A percentile compares a stretch with the other conserved stretches of the same genome.
Evolutionary conservation across 148 eudicot species (phyloP).

Genomic region (Chenopodium album): DNA sequence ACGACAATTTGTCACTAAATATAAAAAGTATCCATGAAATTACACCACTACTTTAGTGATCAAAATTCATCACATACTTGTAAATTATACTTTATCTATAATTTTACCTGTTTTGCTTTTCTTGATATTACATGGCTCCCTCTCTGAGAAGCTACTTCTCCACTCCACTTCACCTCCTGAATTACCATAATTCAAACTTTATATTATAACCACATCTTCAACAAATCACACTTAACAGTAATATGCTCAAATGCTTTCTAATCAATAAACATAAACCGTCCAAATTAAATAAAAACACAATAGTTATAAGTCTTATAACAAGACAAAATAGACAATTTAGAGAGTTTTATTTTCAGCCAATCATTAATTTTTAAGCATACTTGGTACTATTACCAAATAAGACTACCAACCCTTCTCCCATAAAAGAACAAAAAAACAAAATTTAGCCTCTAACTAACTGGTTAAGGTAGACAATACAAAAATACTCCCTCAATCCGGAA

Average conservation of each 20-base stretch:
- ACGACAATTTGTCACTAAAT: slow-evolving; percentile 4
- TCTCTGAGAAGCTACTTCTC: slow-evolving; percentile 83
- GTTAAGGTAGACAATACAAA: no score
- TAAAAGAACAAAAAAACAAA: not conserved
- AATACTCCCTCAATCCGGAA: not conserved
- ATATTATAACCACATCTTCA: not conserved
- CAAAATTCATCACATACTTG: not conserved
- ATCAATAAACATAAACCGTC: not conserved
- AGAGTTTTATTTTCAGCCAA: not conserved
- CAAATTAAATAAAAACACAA: slow-evolving; percentile 9
- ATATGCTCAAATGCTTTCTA: not conserved
- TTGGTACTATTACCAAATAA: not conserved
- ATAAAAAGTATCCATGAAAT: not conserved
- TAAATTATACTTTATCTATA: not conserved
- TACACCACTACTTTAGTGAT: not conserved
- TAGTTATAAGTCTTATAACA: not conserved
- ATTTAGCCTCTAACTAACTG: not conserved
- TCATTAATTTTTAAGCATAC: not conserved
- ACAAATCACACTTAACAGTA: not conserved
- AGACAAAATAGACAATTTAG: not conserved
- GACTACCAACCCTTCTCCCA: not conserved
- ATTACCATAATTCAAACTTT: not conserved
- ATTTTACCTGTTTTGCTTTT: slow-evolving; percentile 75
- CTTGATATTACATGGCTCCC: slow-evolving; percentile 70
- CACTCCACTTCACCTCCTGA: slow-evolving; percentile 73